phyloP scores from a whole-genome alignment of 768 basidiomycete species.

The Pholiota molesta region DNA sequence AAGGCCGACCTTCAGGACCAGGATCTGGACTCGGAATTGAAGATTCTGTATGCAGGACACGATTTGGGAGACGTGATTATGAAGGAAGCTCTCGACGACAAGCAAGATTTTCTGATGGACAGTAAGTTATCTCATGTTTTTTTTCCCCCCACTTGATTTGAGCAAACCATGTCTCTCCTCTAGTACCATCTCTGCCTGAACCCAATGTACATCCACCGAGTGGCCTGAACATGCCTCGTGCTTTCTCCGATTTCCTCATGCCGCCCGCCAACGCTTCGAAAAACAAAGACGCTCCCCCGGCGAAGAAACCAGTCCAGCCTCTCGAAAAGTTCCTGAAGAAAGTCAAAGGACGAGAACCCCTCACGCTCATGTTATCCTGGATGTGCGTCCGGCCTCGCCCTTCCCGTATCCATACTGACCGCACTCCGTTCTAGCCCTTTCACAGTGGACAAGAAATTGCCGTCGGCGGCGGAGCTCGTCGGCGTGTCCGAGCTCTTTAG shows the following conservation, averaged over 20 bases:
- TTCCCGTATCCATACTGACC: constrained; percentile 6
- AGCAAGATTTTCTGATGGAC: constrained; percentile 55
- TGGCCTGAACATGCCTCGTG: constrained; percentile 34
- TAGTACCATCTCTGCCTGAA: constrained; percentile 59
- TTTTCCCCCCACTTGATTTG: not conserved
- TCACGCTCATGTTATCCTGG: constrained; percentile 57
- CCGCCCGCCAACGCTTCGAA: too few relatives aligned
- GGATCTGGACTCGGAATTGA: constrained; percentile 34
- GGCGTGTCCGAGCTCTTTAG: constrained; percentile 27
- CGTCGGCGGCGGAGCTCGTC: constrained; percentile 33
- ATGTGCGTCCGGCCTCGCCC: too few relatives aligned
- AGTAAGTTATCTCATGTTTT: constrained; percentile 35
- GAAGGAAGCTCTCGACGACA: constrained; percentile 59
- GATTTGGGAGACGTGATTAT: constrained; percentile 44
- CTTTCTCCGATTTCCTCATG: constrained; percentile 29
- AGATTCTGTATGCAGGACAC: constrained; percentile 30
- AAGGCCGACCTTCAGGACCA: not conserved
- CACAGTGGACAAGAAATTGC: constrained; percentile 41
- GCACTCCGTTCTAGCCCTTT: constrained; percentile 44
- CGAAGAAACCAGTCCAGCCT: constrained; percentile 1
- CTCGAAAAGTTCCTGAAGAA: constrained; percentile 47
- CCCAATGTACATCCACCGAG: constrained; percentile 51
- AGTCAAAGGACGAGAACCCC: constrained; percentile 58
- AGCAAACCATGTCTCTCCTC: not conserved
- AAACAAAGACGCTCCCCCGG: constrained; percentile 3